A percentile compares a stretch with the other conserved stretches of the same genome.
Evolutionary conservation across 106 monocot species (phyloP).

Genomic region (Vanilla planifolia): DNA sequence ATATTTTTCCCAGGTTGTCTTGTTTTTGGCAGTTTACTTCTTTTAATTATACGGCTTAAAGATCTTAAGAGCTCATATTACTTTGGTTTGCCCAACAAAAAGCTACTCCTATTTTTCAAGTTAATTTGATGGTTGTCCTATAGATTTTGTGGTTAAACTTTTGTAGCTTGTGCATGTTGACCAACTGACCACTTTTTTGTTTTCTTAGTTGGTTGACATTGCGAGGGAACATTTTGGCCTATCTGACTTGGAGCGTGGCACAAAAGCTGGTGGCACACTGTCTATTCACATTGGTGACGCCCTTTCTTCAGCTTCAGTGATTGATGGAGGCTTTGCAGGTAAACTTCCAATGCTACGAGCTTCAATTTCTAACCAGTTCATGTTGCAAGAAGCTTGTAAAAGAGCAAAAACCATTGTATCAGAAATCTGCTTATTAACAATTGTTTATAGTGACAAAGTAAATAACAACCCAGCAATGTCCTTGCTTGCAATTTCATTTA

Average conservation of each 20-base stretch:
- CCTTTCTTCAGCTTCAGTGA: slow-evolving; percentile 46
- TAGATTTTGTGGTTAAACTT: neutral
- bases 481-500: neutral
- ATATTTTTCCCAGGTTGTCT: no score
- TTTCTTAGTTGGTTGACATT: slow-evolving; percentile 64
- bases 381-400: no score
- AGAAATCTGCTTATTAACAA: neutral
- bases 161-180: neutral
- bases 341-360: slow-evolving; percentile 5
- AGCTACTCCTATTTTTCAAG: no score
- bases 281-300: slow-evolving; percentile 78
- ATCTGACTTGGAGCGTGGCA: slow-evolving; percentile 50
- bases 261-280: slow-evolving; percentile 62
- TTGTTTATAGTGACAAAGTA: neutral
- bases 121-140: neutral
- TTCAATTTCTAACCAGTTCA: neutral
- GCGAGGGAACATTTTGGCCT: slow-evolving; percentile 80
- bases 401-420: no score
- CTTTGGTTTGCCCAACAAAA: no score
- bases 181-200: neutral
- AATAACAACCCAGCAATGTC: neutral
- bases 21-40: no score
- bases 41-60: no score
- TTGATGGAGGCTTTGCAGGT: slow-evolving; percentile 95
- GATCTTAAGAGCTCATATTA: no score